Evolutionary conservation across 1,284 basidiomycete species (phyloP).

Genomic region (Sporisorium iseilematis-ciliati): DNA sequence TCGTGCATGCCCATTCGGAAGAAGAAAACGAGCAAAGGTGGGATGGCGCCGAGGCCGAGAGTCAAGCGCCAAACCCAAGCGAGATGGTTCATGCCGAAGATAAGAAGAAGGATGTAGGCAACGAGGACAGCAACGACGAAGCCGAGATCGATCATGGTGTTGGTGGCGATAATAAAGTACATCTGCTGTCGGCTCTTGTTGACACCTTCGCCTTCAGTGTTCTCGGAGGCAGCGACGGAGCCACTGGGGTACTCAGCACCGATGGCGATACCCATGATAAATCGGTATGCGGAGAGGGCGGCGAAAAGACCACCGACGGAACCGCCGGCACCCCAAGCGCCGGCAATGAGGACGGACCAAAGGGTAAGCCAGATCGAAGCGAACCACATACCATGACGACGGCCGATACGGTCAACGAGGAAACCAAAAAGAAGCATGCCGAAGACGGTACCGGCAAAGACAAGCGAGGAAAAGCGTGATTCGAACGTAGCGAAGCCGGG

Average conservation of each 20-base stretch:
- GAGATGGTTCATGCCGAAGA: constrained; percentile 75
- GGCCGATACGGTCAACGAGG: constrained; percentile 82
- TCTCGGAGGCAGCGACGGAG: constrained; percentile 89
- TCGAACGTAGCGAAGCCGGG: constrained; percentile 37
- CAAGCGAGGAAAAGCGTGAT: constrained; percentile 60
- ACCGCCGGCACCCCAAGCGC: constrained; percentile 81
- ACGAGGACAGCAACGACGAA: constrained; percentile 87
- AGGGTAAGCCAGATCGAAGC: constrained; percentile 56
- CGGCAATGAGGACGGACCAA: constrained; percentile 77
- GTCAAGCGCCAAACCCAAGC: constrained; percentile 77
- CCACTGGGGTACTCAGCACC: constrained; percentile 93
- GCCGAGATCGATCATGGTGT: constrained; percentile 84
- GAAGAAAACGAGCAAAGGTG: constrained; percentile 82
- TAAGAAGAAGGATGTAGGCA: constrained; percentile 74
- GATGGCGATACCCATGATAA: constrained; percentile 71
- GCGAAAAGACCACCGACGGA: constrained; percentile 79
- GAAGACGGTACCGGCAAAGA: constrained; percentile 76
- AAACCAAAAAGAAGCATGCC: constrained; percentile 73
- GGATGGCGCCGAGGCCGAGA: constrained; percentile 86
- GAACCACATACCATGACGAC: constrained; percentile 86
- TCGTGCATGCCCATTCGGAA: constrained; percentile 90
- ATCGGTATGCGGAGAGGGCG: constrained; percentile 81
- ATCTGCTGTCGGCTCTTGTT: constrained; percentile 83
- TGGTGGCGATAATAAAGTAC: constrained; percentile 80
- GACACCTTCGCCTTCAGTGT: constrained; percentile 81